Percentiles rank a stretch among this genome's conserved stretches.
Conservation (phyloP, 257 asterid genomes). For the Euphrasia confusa region DNA sequence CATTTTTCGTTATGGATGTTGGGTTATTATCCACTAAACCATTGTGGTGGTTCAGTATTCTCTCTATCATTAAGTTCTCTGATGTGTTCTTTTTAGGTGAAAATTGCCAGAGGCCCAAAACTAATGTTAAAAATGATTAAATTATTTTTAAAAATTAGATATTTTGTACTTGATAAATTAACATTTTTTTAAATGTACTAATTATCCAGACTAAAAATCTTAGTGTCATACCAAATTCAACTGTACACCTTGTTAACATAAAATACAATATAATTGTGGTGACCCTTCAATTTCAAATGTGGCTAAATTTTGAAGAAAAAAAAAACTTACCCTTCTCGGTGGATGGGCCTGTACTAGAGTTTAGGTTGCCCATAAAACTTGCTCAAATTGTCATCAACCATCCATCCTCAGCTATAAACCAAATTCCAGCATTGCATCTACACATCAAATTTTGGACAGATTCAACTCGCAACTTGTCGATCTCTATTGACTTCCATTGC, state of each 20-base stretch:
- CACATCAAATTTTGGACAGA: too few species aligned
- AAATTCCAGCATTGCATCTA: too few species aligned
- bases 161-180: too few species aligned
- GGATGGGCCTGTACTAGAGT: too few species aligned
- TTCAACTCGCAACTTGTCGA: too few species aligned
- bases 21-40: slow-evolving; percentile 10
- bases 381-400: too few species aligned
- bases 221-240: not conserved
- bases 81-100: not conserved
- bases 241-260: not conserved
- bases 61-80: not conserved
- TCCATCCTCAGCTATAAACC: too few species aligned
- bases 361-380: too few species aligned
- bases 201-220: not conserved
- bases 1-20: slow-evolving; percentile 24
- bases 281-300: not conserved
- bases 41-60: slow-evolving; percentile 7
- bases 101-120: not conserved
- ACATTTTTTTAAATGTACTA: too few species aligned
- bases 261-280: not conserved
- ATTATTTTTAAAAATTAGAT: too few species aligned
- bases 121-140: not conserved
- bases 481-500: too few species aligned
- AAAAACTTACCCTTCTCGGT: too few species aligned
- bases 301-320: not conserved